Percentiles rank a stretch among this genome's conserved stretches.
phyloP scores from a whole-genome alignment of 352 stramenopile species.

The Phytopythium ostracodes region DNA sequence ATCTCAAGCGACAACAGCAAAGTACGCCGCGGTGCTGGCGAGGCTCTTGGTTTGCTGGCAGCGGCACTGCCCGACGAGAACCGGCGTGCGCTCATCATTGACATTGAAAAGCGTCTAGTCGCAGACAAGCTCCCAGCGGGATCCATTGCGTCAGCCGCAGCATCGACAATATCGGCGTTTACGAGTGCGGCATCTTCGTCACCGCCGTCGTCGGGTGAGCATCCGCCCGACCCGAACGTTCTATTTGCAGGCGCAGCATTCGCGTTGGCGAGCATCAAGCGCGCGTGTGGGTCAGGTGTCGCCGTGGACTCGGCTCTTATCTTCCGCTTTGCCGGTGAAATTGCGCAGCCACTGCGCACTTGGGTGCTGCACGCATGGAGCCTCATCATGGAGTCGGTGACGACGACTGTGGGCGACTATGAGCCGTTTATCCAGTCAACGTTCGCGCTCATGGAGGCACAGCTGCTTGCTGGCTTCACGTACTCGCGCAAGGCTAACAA shows the following conservation, averaged over 20 bases:
- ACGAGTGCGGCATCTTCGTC: background rate
- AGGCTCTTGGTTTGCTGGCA: slow-evolving; percentile 61
- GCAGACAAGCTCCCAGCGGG: slow-evolving; percentile 46
- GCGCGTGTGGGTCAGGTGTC: slow-evolving; percentile 69
- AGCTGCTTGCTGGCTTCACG: slow-evolving; percentile 69
- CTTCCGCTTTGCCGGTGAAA: slow-evolving; percentile 62
- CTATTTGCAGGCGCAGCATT: slow-evolving; percentile 64
- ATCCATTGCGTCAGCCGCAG: slow-evolving; percentile 11
- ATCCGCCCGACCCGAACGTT: slow-evolving; percentile 35
- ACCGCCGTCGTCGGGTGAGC: slow-evolving; percentile 16
- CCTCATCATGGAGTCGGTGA: slow-evolving; percentile 78
- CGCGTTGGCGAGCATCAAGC: slow-evolving; percentile 77
- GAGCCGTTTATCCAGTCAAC: slow-evolving; percentile 81
- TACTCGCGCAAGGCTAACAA: slow-evolving; percentile 64
- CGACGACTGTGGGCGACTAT: slow-evolving; percentile 68
- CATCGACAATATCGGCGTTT: slow-evolving; percentile 2
- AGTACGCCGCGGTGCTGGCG: slow-evolving; percentile 68
- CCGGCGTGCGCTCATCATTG: slow-evolving; percentile 51
- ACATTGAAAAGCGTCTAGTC: slow-evolving; percentile 68
- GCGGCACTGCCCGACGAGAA: slow-evolving; percentile 42
- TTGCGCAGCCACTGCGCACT: slow-evolving; percentile 69
- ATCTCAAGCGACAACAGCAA: slow-evolving; percentile 54
- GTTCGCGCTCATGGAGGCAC: slow-evolving; percentile 63
- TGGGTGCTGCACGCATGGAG: slow-evolving; percentile 85
- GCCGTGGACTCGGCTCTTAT: slow-evolving; percentile 73